Evolutionary conservation across 495 filamentous ascomycete genomes (phyloP), one percentile per base, ranked within the genome.

Genomic region (Cercophora sp.): DNA sequence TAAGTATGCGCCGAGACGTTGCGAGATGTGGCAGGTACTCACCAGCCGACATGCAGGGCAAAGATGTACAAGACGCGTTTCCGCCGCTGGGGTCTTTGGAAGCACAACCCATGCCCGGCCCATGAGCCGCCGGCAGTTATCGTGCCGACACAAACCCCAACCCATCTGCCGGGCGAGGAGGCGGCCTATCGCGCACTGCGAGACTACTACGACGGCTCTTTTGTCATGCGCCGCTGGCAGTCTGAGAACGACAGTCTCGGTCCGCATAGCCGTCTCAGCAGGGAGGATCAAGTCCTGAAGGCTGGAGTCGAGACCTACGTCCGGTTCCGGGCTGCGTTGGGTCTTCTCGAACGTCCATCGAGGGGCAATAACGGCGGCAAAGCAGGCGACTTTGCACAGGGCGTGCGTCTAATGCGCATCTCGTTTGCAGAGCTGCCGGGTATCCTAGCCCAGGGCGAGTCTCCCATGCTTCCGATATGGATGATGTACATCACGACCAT

Each of bases 161-260:
- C 39, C 25, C 13, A 22, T 6, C 18, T 44, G 16, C 51, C 45
- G 20, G 34, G 24, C 24, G 37, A 35, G 5, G 56, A 58, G 18
- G 10, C 26, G 27, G 36, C 47, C 26, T 58, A 53, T 44, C 50
- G 31, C 24, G 43, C 49, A 10, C 34, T 58, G 9, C 36, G 36
- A 9, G 46, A 32, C 40, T 54, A 54, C 39, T 58, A 46, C 56
- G 27, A 43, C 15, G 37, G 34, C 10, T 44, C 51, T 31, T 44
- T 54, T 39, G 36, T 40, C 3, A n/a, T 16, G 13, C 3, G 32
- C 3, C 32, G 32, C 13, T 36, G 32, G 32, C 13, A 11, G 3
- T 36, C 32, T 16, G 32, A 36, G 13, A n/a, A n/a, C 9, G 32
- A 16, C 9, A 16, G 3, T 10, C 9, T 2, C 3, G 3, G 13